Base-by-base conservation (phyloP, 371 early-diverging fungal genomes). In the Ordospora colligata region DNA sequence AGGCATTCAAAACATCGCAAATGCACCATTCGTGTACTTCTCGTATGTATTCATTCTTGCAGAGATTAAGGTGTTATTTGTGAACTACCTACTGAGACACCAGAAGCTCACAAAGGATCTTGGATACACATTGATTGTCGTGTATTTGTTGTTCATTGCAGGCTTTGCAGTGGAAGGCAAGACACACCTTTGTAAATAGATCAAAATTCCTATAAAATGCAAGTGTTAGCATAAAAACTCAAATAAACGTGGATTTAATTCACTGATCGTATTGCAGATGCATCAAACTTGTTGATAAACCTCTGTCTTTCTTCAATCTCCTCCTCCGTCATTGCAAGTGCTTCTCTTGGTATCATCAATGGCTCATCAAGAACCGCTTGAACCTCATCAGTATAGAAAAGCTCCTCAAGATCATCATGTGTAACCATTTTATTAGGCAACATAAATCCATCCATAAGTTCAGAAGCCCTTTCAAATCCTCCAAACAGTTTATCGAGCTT, bases 321-420 rank as follows among this genome's bases (percentile, higher is more conserved):
- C 42, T 71, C 80, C 5, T 73, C 74, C 14, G 66, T 67, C 27
- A 66, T 73, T 37, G 42, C 50, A n/a, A 44, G 27, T 23, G 27
- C 21, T 12, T 43, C 74, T 27, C 67, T 46, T 19, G 67, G 63
- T 19, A 78, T 27, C 82, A 88, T 81, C 80, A 91, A 89, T 63
- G 92, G 91, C 78, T 90, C 87, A 78, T 91, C 90, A 82, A 95
- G 88, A 74, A 93, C 91, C 72, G 91, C 88, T 88, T 96, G 96
- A 81, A 97, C 88, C 87, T 96, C 96, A 81, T 90, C 90, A 82
- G 94, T 93, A 89, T 94, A 92, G 88, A 96, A 95, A 80, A 96
- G 85, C 84, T 94, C 91, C 78, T 90, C 87, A 74, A 97, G 88
- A 88, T 95, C 95, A 80, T 94, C 88, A 90, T 92, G 92, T 87